Evolutionary conservation across 805 yeast genomes (phyloP), one percentile per base, ranked within the genome.

Genomic region (Kuraishia ogatae): DNA sequence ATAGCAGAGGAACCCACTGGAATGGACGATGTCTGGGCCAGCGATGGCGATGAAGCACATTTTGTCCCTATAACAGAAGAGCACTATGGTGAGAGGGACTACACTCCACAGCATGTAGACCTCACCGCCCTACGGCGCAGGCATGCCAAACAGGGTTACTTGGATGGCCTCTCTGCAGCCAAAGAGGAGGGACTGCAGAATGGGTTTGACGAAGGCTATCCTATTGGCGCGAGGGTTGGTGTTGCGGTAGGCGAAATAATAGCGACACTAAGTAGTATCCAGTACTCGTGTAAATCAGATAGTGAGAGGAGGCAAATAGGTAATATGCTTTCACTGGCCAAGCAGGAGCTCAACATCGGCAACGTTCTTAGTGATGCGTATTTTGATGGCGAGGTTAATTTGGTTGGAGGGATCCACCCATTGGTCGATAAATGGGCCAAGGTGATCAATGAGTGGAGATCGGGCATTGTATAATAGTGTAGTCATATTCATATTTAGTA

Each of bases 141-240:
- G 10, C 97, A 92, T 64, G 75, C 75, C 8, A 88, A 87, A 59
- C 85, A 85, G 58, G 98, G 97, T 0, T 92, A 89, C 61, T 68
- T 89, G 3, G 96, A 87, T 57, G 98, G 97, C 0, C 64, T 92
- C 5, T 74, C 89, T 1, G 69, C 66, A 17, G 81, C 89, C 3
- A 85, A 89, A 61, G 96, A 88, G 60, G 68, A 69, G 7, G 80
- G 85, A 48, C 70, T 90, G 23, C 97, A 92, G 64, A 64, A 71
- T 13, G 97, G 97, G 0, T 92, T 93, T 64, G 96, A 92, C 65
- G 76, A 72, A 1, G 93, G 93, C 0, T 92, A 83, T 60, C 89
- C 89, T 0, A 62, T 71, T 1, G 98, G 98, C 1, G 89, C 94
- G 0, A 64, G 63, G 1, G 58, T 91, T 1, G 97, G 96, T 0